Conservation (phyloP, 2,329 filamentous ascomycete species). For the Neonectria neomacrospora region DNA sequence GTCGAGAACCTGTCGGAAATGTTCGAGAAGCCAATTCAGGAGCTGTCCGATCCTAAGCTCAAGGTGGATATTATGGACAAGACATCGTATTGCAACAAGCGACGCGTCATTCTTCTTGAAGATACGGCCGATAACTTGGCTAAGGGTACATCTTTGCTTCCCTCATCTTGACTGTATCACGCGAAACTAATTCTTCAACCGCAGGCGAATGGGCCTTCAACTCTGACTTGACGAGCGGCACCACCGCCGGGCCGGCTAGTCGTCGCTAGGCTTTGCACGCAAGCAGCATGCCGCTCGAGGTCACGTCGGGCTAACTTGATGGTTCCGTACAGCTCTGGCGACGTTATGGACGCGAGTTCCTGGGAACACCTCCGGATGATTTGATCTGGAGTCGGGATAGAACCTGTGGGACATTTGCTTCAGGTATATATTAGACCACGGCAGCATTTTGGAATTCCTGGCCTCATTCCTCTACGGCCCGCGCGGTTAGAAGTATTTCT, state of each 20-base stretch:
- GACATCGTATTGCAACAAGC: slow-evolving; percentile 95
- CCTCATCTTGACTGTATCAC: slow-evolving; percentile 42
- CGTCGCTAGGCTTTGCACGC: slow-evolving; percentile 33
- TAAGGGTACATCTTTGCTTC: slow-evolving; percentile 67
- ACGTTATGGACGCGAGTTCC: not conserved
- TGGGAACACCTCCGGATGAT: slow-evolving; percentile 8
- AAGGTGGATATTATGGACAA: slow-evolving; percentile 99
- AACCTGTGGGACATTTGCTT: slow-evolving; percentile 16
- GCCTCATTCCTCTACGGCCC: slow-evolving; percentile 1
- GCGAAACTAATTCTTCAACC: slow-evolving; percentile 38
- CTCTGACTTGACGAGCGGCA: slow-evolving; percentile 37
- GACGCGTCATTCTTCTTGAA: slow-evolving; percentile 87
- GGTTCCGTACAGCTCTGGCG: not conserved
- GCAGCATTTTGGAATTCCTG: slow-evolving; percentile 12
- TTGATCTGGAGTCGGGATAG: slow-evolving; percentile 15
- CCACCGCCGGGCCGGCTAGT: slow-evolving; percentile 36
- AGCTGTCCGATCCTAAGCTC: slow-evolving; percentile 85
- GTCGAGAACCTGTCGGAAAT: slow-evolving; percentile 98
- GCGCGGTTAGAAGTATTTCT: slow-evolving; percentile 11
- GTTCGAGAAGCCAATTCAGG: slow-evolving; percentile 96
- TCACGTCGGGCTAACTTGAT: not conserved
- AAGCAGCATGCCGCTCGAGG: not conserved
- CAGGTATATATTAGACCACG: slow-evolving; percentile 24
- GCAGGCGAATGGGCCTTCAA: slow-evolving; percentile 61
- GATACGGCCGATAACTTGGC: slow-evolving; percentile 94